These are phyloP conservation scores for Rubia yunnanensis DNA, from an alignment of 257 asterid species.

Conservation along the genomic window DNA sequence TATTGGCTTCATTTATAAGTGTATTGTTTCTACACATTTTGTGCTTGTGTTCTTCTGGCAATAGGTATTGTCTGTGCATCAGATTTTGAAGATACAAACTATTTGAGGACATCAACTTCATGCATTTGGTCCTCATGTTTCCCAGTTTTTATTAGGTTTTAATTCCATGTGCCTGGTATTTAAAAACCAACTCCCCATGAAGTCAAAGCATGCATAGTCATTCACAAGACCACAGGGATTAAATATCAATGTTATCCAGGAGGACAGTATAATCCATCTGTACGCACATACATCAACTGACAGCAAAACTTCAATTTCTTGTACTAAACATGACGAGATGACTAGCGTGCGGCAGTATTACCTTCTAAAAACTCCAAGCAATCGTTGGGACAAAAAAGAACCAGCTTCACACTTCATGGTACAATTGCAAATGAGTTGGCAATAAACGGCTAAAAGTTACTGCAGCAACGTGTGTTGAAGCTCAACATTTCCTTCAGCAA, in stretches of 20 bases:
- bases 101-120: neutral
- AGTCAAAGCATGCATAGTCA: neutral
- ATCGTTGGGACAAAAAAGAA: neutral
- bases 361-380: neutral
- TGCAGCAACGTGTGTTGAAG: neutral
- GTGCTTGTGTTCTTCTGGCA: neutral
- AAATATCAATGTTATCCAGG: neutral
- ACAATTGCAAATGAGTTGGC: neutral
- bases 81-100: neutral
- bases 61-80: neutral
- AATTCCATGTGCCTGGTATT: neutral
- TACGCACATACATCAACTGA: neutral
- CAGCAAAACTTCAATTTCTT: neutral
- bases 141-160: neutral
- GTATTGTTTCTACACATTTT: neutral
- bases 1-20: neutral
- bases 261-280: neutral
- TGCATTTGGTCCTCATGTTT: neutral
- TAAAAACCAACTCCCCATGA: neutral
- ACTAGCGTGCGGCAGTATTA: neutral
- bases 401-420: neutral
- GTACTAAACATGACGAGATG: neutral
- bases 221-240: neutral
- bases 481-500: neutral
- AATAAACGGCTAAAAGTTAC: neutral